These are phyloP conservation scores for Phialophora tarda DNA, from an alignment of 2,329 filamentous ascomycete genomes.

Conservation along the genomic window DNA sequence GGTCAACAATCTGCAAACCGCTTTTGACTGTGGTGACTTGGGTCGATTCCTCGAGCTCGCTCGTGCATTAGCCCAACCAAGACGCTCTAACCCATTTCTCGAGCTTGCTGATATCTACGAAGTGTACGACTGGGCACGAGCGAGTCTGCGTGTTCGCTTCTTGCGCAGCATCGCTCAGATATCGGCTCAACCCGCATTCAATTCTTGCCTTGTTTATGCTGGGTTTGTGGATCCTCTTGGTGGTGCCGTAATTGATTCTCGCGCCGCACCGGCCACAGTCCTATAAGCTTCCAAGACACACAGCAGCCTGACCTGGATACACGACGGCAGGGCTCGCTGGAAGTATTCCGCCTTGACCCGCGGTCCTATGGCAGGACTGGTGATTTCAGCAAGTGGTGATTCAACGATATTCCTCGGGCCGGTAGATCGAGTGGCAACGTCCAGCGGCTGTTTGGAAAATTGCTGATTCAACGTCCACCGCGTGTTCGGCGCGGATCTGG, in stretches of 20 bases:
- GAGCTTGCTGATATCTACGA: slow-evolving; percentile 8
- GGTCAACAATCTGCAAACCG: slow-evolving; percentile 1
- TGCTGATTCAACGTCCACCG: background rate
- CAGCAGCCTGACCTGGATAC: background rate
- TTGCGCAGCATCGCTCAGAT: background rate
- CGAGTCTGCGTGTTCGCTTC: background rate
- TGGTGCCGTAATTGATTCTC: slow-evolving; percentile 15
- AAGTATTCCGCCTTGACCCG: background rate
- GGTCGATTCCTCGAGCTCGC: background rate
- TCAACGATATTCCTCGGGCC: background rate
- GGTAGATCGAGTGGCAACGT: no score
- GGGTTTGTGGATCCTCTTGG: background rate
- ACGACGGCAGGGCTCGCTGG: background rate
- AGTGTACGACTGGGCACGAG: background rate
- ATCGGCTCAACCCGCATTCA: background rate
- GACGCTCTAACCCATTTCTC: background rate
- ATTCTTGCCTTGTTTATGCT: background rate
- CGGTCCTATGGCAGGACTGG: background rate
- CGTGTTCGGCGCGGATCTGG: background rate
- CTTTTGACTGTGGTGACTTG: background rate
- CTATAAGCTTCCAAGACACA: slow-evolving; percentile 1
- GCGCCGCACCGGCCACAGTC: slow-evolving; percentile 1
- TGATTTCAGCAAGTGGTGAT: background rate
- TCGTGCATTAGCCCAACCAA: background rate
- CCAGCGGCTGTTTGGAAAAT: background rate